Evolutionary conservation across 2,329 filamentous ascomycete species (phyloP).

Genomic region (Sporothrix phasma): DNA sequence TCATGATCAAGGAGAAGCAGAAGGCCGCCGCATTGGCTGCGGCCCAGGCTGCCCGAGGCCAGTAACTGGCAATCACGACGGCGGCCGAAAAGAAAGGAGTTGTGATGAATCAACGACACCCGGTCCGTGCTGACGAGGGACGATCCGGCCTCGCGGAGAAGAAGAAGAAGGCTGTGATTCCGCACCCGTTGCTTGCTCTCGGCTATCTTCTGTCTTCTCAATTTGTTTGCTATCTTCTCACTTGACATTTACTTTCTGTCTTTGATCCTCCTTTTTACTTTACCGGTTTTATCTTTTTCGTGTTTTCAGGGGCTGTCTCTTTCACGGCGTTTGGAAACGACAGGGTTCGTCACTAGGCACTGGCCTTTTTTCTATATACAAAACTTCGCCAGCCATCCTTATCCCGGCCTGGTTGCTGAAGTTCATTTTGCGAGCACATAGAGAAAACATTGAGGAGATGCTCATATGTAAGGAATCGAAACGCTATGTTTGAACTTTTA

Average conservation of each 20-base stretch:
- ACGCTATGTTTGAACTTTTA: not conserved
- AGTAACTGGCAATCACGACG: not conserved
- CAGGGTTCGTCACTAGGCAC: not conserved
- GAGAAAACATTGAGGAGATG: slow-evolving; percentile 7
- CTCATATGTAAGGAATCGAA: slow-evolving; percentile 1
- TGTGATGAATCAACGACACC: not conserved
- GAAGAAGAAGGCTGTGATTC: not conserved
- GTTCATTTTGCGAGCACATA: slow-evolving; percentile 10
- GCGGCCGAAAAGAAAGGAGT: not conserved
- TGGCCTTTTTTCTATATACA: slow-evolving; percentile 1
- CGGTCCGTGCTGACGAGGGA: not conserved
- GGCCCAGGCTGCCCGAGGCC: slow-evolving; percentile 6
- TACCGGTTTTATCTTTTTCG: not conserved
- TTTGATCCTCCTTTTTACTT: not conserved
- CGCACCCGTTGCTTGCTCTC: not conserved
- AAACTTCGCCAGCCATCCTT: not conserved
- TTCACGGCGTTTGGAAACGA: slow-evolving; percentile 2
- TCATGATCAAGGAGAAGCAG: slow-evolving; percentile 25
- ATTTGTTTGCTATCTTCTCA: not conserved
- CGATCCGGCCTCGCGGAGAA: not conserved
- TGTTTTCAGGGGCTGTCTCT: not conserved
- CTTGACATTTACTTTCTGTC: not conserved
- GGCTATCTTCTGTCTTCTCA: not conserved
- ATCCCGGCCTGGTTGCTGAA: not conserved
- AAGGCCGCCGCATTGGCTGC: slow-evolving; percentile 14